Evolutionary conservation across 805 yeast species (phyloP).

Genomic region (Teunomyces pallodes): DNA sequence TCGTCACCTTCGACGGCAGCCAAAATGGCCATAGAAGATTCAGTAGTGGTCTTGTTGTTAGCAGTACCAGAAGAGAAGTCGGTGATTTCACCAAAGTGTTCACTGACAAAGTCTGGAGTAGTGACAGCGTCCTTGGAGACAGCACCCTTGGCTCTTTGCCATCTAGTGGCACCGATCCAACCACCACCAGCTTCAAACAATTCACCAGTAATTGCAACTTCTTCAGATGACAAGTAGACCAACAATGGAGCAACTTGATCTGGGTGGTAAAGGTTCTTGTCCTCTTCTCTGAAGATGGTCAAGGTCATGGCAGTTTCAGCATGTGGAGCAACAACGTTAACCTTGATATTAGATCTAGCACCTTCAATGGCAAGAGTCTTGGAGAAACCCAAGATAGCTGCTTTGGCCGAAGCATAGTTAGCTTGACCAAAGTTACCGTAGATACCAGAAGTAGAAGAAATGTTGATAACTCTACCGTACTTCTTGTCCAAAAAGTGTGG

Average conservation of each 20-base stretch:
- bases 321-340: constrained; percentile 90
- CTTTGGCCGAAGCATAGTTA: constrained; percentile 91
- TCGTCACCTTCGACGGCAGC: constrained; percentile 53
- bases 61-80: constrained; percentile 59
- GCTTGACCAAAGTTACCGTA: constrained; percentile 98
- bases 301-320: constrained; percentile 98
- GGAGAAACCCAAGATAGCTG: constrained; percentile 82
- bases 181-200: constrained; percentile 94
- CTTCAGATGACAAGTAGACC: constrained; percentile 73
- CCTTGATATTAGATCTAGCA: constrained; percentile 67
- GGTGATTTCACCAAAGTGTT: constrained; percentile 62
- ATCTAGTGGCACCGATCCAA: constrained; percentile 92
- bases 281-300: constrained; percentile 76
- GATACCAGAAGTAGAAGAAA: constrained; percentile 94
- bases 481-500: constrained; percentile 79
- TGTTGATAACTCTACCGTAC: constrained; percentile 79
- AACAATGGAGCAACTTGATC: constrained; percentile 88
- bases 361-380: constrained; percentile 91
- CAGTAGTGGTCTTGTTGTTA: constrained; percentile 62
- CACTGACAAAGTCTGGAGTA: constrained; percentile 68
- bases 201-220: constrained; percentile 71
- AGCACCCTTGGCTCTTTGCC: constrained; percentile 90
- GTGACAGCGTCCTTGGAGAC: constrained; percentile 54
- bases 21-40: constrained; percentile 77
- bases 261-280: constrained; percentile 81